phyloP scores from a whole-genome alignment of 495 filamentous ascomycete species.

The Haplographium delicatum region DNA sequence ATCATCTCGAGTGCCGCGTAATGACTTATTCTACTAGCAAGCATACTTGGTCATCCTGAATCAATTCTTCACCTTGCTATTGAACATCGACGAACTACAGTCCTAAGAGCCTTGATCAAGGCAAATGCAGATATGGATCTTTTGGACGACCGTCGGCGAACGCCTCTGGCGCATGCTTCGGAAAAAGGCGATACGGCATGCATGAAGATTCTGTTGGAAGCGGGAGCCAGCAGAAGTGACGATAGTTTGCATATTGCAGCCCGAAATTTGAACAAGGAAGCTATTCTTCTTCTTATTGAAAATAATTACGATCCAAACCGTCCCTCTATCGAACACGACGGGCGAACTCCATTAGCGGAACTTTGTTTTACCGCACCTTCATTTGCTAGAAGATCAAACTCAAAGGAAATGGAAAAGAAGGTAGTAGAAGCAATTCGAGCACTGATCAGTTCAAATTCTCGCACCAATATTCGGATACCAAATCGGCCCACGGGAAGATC shows the following conservation, averaged over 20 bases:
- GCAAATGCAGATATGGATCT: conserved; percentile 10
- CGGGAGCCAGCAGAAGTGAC: conserved; percentile 10
- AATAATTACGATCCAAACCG: conserved; percentile 16
- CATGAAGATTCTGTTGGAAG: conserved; percentile 14
- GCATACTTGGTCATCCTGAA: conserved; percentile 3
- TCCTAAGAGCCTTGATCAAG: conserved; percentile 9
- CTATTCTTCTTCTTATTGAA: conserved; percentile 11
- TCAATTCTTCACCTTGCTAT: conserved; percentile 20
- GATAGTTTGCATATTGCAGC: conserved; percentile 19
- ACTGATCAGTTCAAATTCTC: conserved; percentile 6
- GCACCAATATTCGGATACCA: too few relatives aligned
- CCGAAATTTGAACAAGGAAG: conserved; percentile 9
- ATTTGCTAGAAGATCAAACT: conserved; percentile 3
- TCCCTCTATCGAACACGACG: conserved; percentile 5
- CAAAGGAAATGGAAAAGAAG: not conserved
- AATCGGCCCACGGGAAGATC: too few relatives aligned
- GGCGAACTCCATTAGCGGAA: conserved; percentile 13
- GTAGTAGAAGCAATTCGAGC: conserved; percentile 9
- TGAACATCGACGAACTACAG: not conserved
- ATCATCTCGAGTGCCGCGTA: too few relatives aligned
- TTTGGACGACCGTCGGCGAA: not conserved
- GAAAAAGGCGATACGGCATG: conserved; percentile 6
- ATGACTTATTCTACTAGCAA: conserved; percentile 5
- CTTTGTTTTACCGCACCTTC: conserved; percentile 12
- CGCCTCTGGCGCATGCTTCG: conserved; percentile 11